Conservation (phyloP, 805 yeast genomes). For the Blastobotrys americana region DNA sequence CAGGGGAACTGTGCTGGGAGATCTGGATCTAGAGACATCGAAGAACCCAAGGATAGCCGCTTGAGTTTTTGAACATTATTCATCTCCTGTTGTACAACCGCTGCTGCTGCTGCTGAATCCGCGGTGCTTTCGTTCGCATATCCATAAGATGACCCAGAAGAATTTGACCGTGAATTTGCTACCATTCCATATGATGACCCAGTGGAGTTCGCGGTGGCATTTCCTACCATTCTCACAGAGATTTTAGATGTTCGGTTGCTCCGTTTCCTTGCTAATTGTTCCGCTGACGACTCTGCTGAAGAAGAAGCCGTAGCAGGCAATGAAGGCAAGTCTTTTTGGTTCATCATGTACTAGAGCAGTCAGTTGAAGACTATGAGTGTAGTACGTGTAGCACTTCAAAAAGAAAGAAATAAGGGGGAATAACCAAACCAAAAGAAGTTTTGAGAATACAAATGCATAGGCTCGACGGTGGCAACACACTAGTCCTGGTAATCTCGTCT, state of each 20-base stretch:
- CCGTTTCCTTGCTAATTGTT: not conserved
- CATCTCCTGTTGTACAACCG: slow-evolving; percentile 37
- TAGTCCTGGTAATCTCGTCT: no score
- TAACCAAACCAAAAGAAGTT: no score
- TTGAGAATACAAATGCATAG: no score
- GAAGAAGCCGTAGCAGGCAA: not conserved
- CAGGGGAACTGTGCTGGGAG: slow-evolving; percentile 22
- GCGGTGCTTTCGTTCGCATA: slow-evolving; percentile 12
- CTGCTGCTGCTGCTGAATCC: slow-evolving; percentile 21
- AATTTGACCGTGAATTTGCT: not conserved
- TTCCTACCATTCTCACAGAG: not conserved
- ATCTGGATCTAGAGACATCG: slow-evolving; percentile 35
- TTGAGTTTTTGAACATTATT: slow-evolving; percentile 34
- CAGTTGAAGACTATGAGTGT: no score
- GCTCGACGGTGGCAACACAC: no score
- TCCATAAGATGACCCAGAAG: not conserved
- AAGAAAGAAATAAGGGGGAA: no score
- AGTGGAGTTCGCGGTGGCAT: not conserved
- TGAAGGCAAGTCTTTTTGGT: not conserved
- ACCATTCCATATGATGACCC: not conserved
- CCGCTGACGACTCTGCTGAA: no score
- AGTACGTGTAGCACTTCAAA: no score
- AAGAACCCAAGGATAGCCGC: slow-evolving; percentile 34
- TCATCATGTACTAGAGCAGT: no score
- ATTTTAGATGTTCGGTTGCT: not conserved